Base-by-base conservation (phyloP, 495 filamentous ascomycete species). In the Gamarada debralockiae region DNA sequence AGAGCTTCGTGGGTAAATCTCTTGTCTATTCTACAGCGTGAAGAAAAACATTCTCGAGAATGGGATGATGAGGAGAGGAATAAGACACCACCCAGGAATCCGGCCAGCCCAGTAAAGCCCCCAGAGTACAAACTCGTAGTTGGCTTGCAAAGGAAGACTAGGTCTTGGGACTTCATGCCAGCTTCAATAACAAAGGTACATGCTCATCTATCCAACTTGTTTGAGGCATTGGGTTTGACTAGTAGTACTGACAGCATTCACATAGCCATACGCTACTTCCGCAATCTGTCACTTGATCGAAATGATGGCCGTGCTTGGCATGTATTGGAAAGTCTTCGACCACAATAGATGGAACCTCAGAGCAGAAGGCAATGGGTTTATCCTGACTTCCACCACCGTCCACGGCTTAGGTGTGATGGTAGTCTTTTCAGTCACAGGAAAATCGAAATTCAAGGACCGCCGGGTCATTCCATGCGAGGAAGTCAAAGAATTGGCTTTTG, bases 81-180 rank as follows among this genome's bases (percentile, higher is more conserved):
- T 8, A 46, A 45, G 18, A 50, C 49, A 22, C 55, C 58, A 1
- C 61, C 59, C 47, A 21, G 52, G 5, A 48, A 43, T 20, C 15
- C 25, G 12, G 34, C 47, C 10, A 56, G 38, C 29, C 29, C 43
- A 31, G 34, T 50, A 1, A 42, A 44, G 10, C 62, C 65, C 17
- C 37, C 49, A 2, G 17, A 58, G 6, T 70, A 73, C 44, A 64
- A 62, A 9, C 59, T 79, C 27, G 67, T 67, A 12, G 68, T 75
- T 41, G 72, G 72, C 14, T 53, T 76, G 3, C 73, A 77, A 48
- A 57, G 65, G 38, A 75, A 79, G 57, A 67, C 62, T 24, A 58
- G 70, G 1, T 75, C 72, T 17, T 79, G 75, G 75, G 74, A 79
- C 52, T 75, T 64, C 31, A 74, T 78, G 62, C 72, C 74, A 0